These are phyloP conservation scores for Rhododendron griersonianum DNA, from an alignment of 148 eudicot genomes.

Conservation along the genomic window DNA sequence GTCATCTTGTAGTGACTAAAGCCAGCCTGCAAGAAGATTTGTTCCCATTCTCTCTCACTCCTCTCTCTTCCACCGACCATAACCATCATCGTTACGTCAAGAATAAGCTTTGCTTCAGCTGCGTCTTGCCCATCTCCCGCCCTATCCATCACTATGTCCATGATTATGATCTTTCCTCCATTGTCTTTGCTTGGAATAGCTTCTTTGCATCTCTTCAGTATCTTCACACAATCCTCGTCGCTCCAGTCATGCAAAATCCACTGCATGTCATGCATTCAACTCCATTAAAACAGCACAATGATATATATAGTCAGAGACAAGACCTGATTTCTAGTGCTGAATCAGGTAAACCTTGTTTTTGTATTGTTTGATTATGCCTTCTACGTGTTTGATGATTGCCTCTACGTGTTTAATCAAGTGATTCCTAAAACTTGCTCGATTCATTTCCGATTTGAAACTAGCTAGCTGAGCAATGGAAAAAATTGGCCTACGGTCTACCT, in stretches of 20 bases:
- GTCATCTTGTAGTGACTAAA: conserved; percentile 8
- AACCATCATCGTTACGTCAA: conserved; percentile 4
- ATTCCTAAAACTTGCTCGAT: too few species aligned
- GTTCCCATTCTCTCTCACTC: conserved; percentile 12
- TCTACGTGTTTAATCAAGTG: too few species aligned
- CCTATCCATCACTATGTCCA: conserved; percentile 2
- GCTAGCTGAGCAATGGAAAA: too few species aligned
- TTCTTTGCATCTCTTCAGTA: conserved; percentile 14
- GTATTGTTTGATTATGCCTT: too few species aligned
- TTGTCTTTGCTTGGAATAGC: not conserved
- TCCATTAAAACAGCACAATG: too few species aligned
- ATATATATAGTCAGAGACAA: too few species aligned
- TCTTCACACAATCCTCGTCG: not conserved
- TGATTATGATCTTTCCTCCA: conserved; percentile 10
- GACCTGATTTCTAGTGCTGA: too few species aligned
- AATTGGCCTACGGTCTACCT: not conserved
- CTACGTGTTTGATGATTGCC: too few species aligned
- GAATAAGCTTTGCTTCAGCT: not conserved
- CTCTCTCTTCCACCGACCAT: not conserved
- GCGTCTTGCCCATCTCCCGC: not conserved
- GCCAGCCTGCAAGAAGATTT: conserved; percentile 12
- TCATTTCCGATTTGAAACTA: too few species aligned
- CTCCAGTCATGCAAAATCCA: too few species aligned
- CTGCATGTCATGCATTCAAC: too few species aligned
- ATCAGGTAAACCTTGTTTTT: too few species aligned